Evolutionary conservation across 1,284 basidiomycete genomes (phyloP), one percentile per base, ranked within the genome.

Genomic region (Mycena sp.): DNA sequence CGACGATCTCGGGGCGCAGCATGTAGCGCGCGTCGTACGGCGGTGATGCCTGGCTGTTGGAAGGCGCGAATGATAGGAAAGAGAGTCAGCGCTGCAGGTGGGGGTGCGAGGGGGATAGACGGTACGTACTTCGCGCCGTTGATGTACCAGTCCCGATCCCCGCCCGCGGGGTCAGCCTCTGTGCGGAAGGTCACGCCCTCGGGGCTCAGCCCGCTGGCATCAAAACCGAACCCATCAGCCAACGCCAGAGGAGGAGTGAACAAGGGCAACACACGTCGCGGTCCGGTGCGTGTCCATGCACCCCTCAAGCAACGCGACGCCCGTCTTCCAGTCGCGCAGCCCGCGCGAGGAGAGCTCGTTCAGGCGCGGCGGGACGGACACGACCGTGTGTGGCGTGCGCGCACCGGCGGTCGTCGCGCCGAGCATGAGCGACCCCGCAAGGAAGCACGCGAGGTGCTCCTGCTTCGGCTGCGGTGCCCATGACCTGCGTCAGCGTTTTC

Each of bases 211-310:
- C 87, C 87, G 4, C 85, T 86, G 17, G 11, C n/a, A n/a, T n/a
- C n/a, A n/a, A n/a, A 14, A 11, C 14, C 49, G 28, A 51, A 23
- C 4, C 11, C 12, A 51, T 29, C 40, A 53, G 35, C 26, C 29
- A 45, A 9, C 52, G 46, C 35, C 14, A 30, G 46, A n/a, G 26
- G 40, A 40, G n/a, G n/a, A n/a, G 58, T 21, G 12, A 37, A 38
- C 21, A 51, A 28, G 40, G 35, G n/a, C 35, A 30, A 58, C 88
- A 41, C 75, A 93, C 82, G 94, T 96, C 61, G 82, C 81, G 10
- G 93, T 95, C 37, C 87, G 80, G 72, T 96, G 90, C 10, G 93
- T 95, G 52, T 87, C 84, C 78, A 95, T 83, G 75, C 94, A 97
- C 5, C 91, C 92, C 71, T 90, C 85, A 57, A 95, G 82, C 23